Conservation (phyloP, 495 filamentous ascomycete genomes). For the Cetradonia linearis region DNA sequence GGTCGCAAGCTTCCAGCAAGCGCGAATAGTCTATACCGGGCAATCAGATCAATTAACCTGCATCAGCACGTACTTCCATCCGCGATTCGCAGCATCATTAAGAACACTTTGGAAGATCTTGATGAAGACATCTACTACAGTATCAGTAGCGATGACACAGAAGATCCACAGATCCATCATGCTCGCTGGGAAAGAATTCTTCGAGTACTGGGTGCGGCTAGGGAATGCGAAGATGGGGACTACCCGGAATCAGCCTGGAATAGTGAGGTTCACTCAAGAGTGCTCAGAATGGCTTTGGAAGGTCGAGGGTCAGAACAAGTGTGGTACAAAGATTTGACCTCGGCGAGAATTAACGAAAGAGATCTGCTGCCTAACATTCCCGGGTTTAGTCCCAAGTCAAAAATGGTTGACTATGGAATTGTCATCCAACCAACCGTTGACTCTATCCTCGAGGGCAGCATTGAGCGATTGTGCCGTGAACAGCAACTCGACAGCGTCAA, state of each 20-base stretch:
- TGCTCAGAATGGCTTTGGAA: slow-evolving; percentile 6
- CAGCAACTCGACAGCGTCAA: not conserved
- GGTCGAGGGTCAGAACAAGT: not conserved
- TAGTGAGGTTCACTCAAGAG: slow-evolving; percentile 8
- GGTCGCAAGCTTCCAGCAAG: too few species aligned
- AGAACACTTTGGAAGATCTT: too few species aligned
- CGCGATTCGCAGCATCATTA: too few species aligned
- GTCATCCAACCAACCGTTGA: not conserved
- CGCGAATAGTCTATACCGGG: too few species aligned
- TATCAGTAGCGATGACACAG: too few species aligned
- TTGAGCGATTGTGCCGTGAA: not conserved
- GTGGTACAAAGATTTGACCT: slow-evolving; percentile 7
- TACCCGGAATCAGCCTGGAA: slow-evolving; percentile 9
- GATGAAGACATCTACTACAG: too few species aligned
- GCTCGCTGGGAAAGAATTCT: too few species aligned
- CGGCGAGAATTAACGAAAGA: not conserved
- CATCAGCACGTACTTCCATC: too few species aligned
- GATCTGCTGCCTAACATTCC: not conserved
- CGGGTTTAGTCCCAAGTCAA: not conserved
- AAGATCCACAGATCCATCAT: too few species aligned
- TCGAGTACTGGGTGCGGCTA: too few species aligned
- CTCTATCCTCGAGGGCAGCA: not conserved
- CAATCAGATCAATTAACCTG: too few species aligned
- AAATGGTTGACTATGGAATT: slow-evolving; percentile 9
- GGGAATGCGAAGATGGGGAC: too few species aligned